These are phyloP conservation scores for Agrostemma githago DNA, from an alignment of 148 eudicot genomes.

Conservation along the genomic window DNA sequence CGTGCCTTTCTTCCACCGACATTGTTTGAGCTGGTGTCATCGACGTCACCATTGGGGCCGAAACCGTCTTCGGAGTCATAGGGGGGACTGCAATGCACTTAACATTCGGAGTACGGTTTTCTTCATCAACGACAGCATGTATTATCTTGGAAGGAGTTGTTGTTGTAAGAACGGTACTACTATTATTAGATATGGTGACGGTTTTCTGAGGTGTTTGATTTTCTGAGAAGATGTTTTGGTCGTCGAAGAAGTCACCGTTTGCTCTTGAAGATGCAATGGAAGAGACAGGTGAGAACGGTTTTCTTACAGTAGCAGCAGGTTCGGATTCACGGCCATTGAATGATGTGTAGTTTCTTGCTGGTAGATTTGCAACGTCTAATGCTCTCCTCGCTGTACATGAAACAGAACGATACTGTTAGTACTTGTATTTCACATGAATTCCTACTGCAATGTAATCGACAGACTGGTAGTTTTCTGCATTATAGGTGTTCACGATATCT, in stretches of 20 bases:
- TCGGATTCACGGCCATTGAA: conserved; percentile 50
- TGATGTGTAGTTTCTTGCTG: conserved; percentile 40
- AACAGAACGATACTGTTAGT: conserved; percentile 12
- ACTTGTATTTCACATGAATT: background rate
- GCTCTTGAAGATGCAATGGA: conserved; percentile 61
- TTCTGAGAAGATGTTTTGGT: conserved; percentile 38
- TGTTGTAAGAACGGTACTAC: conserved; percentile 12
- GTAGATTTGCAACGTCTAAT: conserved; percentile 45
- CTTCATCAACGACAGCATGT: conserved; percentile 20
- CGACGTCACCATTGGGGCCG: conserved; percentile 29
- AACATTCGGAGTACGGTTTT: conserved; percentile 29
- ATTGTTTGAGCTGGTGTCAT: conserved; percentile 23
- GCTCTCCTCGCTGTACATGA: conserved; percentile 44
- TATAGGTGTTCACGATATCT: no score
- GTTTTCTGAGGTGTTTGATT: conserved; percentile 30
- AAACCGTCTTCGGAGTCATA: conserved; percentile 26
- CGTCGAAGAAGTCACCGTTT: conserved; percentile 43
- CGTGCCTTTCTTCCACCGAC: conserved; percentile 15
- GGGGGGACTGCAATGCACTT: conserved; percentile 23
- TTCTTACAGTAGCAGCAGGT: conserved; percentile 41
- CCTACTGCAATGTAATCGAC: no score
- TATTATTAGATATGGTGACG: background rate
- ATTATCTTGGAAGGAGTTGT: conserved; percentile 26
- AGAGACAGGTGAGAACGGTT: conserved; percentile 89
- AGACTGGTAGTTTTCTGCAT: no score